Conservation (phyloP, 2,329 filamentous ascomycete genomes). For the Tolypocladium pustulatum region DNA sequence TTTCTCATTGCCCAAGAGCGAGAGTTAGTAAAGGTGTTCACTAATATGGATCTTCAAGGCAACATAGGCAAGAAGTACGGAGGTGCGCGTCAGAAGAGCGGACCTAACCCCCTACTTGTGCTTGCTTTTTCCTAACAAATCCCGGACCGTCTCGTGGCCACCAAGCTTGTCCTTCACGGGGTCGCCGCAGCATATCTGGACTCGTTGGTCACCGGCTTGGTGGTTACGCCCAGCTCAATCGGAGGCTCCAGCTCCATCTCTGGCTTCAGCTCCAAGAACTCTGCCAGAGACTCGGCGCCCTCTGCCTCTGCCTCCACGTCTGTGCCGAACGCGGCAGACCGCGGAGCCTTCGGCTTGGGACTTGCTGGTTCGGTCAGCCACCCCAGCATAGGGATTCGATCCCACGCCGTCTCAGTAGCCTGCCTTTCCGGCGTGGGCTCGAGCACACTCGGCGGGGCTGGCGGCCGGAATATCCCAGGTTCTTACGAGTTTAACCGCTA, state of each 20-base stretch:
- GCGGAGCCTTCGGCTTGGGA: background rate
- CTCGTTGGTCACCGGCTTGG: background rate
- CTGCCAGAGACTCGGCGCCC: background rate
- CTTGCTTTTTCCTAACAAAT: no score
- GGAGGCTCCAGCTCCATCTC: background rate
- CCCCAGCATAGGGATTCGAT: background rate
- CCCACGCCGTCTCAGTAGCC: background rate
- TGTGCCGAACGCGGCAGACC: background rate
- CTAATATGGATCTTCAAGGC: constrained; percentile 64
- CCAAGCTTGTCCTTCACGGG: constrained; percentile 85
- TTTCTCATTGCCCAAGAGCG: constrained; percentile 55
- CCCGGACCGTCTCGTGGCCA: constrained; percentile 65
- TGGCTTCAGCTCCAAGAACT: no score
- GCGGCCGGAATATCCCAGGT: constrained; percentile 64
- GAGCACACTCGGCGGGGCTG: background rate
- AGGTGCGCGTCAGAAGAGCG: no score
- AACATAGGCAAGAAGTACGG: constrained; percentile 54
- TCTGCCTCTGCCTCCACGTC: background rate
- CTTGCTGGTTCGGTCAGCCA: background rate
- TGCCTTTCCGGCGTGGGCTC: background rate
- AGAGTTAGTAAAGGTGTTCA: constrained; percentile 44
- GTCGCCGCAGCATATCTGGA: background rate
- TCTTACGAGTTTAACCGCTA: constrained; percentile 96
- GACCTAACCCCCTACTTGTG: no score
- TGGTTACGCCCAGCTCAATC: background rate